These are phyloP conservation scores for Suhomyces canberraensis DNA, from an alignment of 805 yeast genomes.

Conservation along the genomic window DNA sequence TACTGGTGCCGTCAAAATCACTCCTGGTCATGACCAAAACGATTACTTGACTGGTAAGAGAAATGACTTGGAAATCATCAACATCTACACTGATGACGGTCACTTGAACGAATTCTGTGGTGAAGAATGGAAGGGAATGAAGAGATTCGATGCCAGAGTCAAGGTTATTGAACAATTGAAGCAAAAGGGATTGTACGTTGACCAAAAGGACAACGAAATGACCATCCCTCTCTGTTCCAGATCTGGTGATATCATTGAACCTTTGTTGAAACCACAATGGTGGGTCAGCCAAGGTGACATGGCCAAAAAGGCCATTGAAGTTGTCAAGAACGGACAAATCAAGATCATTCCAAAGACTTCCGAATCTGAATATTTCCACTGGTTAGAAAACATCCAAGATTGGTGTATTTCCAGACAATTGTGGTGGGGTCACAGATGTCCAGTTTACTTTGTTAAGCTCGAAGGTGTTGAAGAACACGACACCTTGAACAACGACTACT, in stretches of 20 bases:
- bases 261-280: conserved; percentile 98
- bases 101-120: conserved; percentile 89
- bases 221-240: conserved; percentile 90
- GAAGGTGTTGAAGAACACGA: conserved; percentile 67
- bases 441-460: conserved; percentile 82
- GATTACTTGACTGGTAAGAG: conserved; percentile 97
- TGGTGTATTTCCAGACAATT: conserved; percentile 97
- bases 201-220: conserved; percentile 94
- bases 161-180: conserved; percentile 78
- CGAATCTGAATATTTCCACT: conserved; percentile 88
- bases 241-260: conserved; percentile 97
- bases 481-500: conserved; percentile 61
- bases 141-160: conserved; percentile 91
- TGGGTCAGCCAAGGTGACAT: conserved; percentile 91
- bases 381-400: conserved; percentile 95
- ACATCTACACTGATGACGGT: conserved; percentile 92
- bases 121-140: conserved; percentile 77
- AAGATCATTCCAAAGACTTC: conserved; percentile 84
- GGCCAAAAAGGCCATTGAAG: conserved; percentile 84
- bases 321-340: conserved; percentile 77
- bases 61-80: conserved; percentile 80
- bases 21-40: conserved; percentile 97
- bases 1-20: conserved; percentile 99
- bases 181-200: conserved; percentile 70
- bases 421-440: conserved; percentile 98